Base-by-base conservation (phyloP, 2,329 filamentous ascomycete genomes). In the Aspergillus calidoustus region DNA sequence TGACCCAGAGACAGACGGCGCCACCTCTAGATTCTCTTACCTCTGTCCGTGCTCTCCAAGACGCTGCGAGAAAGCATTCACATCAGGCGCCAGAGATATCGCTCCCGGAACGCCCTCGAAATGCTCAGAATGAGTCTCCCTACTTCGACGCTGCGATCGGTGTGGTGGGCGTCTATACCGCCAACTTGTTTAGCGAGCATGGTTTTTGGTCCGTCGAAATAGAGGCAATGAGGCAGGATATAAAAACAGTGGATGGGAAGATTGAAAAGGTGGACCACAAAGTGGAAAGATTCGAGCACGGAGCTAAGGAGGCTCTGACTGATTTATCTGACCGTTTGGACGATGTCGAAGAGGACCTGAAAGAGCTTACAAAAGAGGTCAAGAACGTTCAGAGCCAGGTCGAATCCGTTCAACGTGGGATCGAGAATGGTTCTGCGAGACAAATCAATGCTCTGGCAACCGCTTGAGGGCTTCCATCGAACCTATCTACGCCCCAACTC, bases 71-170 rank as follows among this genome's bases (percentile, higher is more conserved):
- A 7, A 25, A 47, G 23, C 7, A 47, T 13, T 47, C 44, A 7
- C 3, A 4, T 7, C 44, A 25, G 23, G 2, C n/a, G 11, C 44
- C 44, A 2, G 44, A 22, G 23, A 22, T 47, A 47, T 47, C 9
- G 11, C 44, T 47, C 1, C 44, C 44, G 13, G n/a, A 47, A 25
- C 44, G 44, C n/a, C 44, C 44, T 22, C n/a, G 44, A 47, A 22
- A 47, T 8, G 1, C 8, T 13, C 1, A 8, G 7, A 19, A 47
- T 25, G 17, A 47, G 3, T 8, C 30, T 7, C 25, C 44, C n/a
- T 47, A 47, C 11, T 22, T 15, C 3, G 23, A 60, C 48, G 86
- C 81, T 3, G 81, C 81, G 89, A 91, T 43, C 30, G 5, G n/a
- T 71, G 69, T 61, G 66, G 47, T 46, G 5, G 7, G 34, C 19